Conservation (phyloP, 345 rosid species). For the Melaleuca quinquenervia region DNA sequence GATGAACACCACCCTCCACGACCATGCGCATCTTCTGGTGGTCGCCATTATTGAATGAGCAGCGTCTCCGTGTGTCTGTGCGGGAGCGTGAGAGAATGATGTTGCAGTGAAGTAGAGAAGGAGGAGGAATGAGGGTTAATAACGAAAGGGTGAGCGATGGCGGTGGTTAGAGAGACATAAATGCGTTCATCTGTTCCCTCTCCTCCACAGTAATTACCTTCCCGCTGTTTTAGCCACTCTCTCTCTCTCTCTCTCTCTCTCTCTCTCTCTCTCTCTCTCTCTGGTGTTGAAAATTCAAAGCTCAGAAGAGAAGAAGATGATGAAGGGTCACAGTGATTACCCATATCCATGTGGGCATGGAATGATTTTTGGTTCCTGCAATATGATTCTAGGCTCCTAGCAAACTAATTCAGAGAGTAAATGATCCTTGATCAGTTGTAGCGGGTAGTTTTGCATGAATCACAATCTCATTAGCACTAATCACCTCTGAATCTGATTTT, state of each 20-base stretch:
- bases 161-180: conserved; percentile 27
- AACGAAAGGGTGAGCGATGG: not conserved
- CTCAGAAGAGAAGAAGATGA: not conserved
- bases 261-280: not conserved
- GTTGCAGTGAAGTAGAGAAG: not conserved
- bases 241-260: not conserved
- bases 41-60: not conserved
- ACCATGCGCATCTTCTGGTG: not conserved
- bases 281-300: not conserved
- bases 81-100: not conserved
- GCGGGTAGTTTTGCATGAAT: not conserved
- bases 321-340: not conserved
- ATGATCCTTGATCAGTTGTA: not conserved
- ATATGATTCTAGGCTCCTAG: not conserved
- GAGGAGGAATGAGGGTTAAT: not conserved
- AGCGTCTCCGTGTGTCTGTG: not conserved
- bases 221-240: not conserved
- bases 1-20: not conserved
- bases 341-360: not conserved
- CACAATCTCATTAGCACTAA: not conserved
- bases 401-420: not conserved
- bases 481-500: not conserved
- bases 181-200: conserved; percentile 34
- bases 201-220: not conserved
- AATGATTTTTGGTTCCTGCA: not conserved